Base-by-base conservation (phyloP, 2,329 filamentous ascomycete species). In the Calonectria hawksworthii region DNA sequence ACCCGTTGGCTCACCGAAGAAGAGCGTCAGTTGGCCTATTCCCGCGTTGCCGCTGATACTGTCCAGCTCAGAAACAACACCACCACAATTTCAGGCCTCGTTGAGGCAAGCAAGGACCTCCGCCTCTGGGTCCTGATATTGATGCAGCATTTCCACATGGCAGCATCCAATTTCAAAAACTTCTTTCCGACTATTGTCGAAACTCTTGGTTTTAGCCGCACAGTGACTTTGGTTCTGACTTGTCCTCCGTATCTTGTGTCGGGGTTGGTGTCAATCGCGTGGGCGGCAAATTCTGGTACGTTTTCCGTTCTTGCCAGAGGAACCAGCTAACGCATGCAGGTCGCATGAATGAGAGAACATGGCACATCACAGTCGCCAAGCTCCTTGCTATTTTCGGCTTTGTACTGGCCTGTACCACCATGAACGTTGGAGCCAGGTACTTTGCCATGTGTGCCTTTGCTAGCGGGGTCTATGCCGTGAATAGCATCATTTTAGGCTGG, bases 81-180 rank as follows among this genome's bases (percentile, higher is more conserved):
- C 1, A 87, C 82, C n/a, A 86, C 84, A 14, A 86, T 81, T 83
- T 82, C 80, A 5, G 88, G 88, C n/a, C 84, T 89, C 11, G 80
- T 83, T 21, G 83, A 87, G 63, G 88, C 88, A 5, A 80, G 83
- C 10, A 80, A 78, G 6, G 89, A 90, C 70, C 86, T 85, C 64
- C 85, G 86, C 28, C 83, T 88, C 2, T 90, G 87, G 85, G 77
- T 90, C 1, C 86, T 90, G 44, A 84, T 85, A 2, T 81, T 88
- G 56, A 89, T 89, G 87, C 86, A 88, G 74, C 89, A 89, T 77
- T 86, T 89, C 74, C 88, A 89, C 77, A 80, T 89, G 38, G 87
- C 86, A 0, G 87, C 88, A 11, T 88, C 87, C 59, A 85, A 86
- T 1, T 87, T 88, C 76, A 86, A 89, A 74, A 82, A 81, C 16